These are phyloP conservation scores for Coniferiporia weirii DNA, from an alignment of 1,284 basidiomycete genomes.

Conservation along the genomic window DNA sequence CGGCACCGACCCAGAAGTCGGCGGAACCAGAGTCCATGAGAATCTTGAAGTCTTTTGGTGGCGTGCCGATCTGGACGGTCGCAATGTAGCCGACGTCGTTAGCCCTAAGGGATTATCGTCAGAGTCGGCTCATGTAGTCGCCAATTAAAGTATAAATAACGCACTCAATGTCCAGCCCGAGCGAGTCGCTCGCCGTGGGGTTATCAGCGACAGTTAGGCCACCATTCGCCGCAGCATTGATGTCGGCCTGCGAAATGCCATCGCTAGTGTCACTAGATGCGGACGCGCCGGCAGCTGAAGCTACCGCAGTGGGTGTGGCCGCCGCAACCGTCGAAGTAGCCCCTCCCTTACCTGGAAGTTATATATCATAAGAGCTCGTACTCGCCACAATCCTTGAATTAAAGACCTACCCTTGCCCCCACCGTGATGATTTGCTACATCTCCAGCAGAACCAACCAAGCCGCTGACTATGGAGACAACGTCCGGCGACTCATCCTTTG, in stretches of 20 bases:
- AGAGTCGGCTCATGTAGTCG: conserved; percentile 31
- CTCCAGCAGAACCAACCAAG: not conserved
- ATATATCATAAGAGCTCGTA: not conserved
- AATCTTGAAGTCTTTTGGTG: conserved; percentile 64
- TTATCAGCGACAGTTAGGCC: conserved; percentile 45
- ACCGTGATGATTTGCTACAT: not conserved
- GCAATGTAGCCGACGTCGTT: conserved; percentile 63
- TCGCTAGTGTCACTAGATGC: conserved; percentile 20
- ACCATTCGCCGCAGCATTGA: conserved; percentile 34
- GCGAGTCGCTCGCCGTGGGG: conserved; percentile 51
- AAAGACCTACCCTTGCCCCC: not conserved
- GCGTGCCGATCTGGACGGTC: conserved; percentile 73
- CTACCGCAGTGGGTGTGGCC: conserved; percentile 7
- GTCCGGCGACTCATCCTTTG: not conserved
- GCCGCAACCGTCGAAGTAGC: not conserved
- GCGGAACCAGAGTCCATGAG: conserved; percentile 86
- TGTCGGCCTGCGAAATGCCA: conserved; percentile 33
- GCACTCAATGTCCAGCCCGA: conserved; percentile 72
- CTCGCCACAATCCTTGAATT: not conserved
- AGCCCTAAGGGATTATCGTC: conserved; percentile 20
- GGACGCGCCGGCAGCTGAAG: conserved; percentile 14
- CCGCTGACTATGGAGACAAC: not conserved
- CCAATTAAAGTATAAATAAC: conserved; percentile 17
- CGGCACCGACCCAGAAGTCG: conserved; percentile 76
- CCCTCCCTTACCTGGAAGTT: not conserved